phyloP scores from a whole-genome alignment of 768 basidiomycete species.

The Amanita muscaria region DNA sequence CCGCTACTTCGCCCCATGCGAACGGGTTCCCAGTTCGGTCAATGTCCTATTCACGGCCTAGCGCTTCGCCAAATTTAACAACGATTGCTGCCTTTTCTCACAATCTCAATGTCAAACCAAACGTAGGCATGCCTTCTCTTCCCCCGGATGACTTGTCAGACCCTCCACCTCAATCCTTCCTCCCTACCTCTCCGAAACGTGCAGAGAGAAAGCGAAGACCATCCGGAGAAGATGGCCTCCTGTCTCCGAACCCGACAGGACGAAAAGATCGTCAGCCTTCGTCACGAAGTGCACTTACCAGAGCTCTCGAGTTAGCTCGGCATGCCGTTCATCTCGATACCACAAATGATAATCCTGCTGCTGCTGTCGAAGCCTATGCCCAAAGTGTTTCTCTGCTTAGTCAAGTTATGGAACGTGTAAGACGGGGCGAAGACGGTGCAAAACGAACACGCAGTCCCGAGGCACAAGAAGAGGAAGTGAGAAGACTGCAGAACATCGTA shows the following conservation, averaged over 20 bases:
- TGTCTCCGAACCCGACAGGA: conserved; percentile 7
- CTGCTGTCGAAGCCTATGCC: conserved; percentile 83
- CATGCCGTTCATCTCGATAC: conserved; percentile 86
- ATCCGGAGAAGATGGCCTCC: conserved; percentile 13
- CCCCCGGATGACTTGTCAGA: conserved; percentile 46
- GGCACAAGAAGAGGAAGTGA: conserved; percentile 88
- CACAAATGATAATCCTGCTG: conserved; percentile 81
- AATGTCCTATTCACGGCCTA: conserved; percentile 28
- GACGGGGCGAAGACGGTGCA: conserved; percentile 74
- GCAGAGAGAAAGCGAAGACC: conserved; percentile 16
- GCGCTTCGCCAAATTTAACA: conserved; percentile 40
- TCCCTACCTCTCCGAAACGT: conserved; percentile 29
- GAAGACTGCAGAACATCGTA: conserved; percentile 80
- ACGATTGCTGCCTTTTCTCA: conserved; percentile 58
- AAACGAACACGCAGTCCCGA: conserved; percentile 67
- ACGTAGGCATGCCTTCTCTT: conserved; percentile 23
- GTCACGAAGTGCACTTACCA: conserved; percentile 78
- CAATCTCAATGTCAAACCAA: conserved; percentile 27
- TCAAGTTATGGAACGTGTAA: conserved; percentile 89
- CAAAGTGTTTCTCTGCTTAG: conserved; percentile 80
- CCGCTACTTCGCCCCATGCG: conserved; percentile 18
- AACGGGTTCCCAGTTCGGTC: conserved; percentile 23
- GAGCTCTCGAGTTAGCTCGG: conserved; percentile 79
- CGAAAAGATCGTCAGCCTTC: conserved; percentile 49
- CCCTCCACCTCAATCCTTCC: conserved; percentile 45